A percentile compares a stretch with the other conserved stretches of the same genome.
phyloP scores from a whole-genome alignment of 202 grass and related monocot species.

The Dendrocalamus latiflorus region DNA sequence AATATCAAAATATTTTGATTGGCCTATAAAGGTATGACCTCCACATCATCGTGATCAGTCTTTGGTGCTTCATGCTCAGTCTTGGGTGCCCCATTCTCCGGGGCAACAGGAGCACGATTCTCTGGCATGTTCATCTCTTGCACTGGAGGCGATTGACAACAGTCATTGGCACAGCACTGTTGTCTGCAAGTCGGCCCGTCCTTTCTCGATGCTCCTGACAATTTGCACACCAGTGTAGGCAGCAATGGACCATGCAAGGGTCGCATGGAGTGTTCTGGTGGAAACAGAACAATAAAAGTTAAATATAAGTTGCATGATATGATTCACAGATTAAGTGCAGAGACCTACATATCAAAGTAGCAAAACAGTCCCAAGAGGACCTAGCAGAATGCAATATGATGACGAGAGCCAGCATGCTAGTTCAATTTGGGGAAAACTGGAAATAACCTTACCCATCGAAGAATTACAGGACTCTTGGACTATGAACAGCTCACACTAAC shows the following conservation, averaged over 20 bases:
- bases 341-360: not conserved
- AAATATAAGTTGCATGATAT: not conserved
- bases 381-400: not conserved
- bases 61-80: constrained; percentile 1
- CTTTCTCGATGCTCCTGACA: constrained; percentile 92
- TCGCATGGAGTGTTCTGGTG: constrained; percentile 71
- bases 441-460: not conserved
- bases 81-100: constrained; percentile 21
- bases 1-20: not conserved
- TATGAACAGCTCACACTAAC: not conserved
- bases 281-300: not conserved
- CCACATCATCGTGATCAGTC: constrained; percentile 47
- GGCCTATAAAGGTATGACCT: constrained; percentile 68
- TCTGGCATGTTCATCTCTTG: constrained; percentile 72
- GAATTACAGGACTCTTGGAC: not conserved
- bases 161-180: constrained; percentile 46
- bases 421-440: not conserved
- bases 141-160: constrained; percentile 68
- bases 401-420: not conserved
- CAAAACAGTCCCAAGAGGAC: not conserved
- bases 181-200: constrained; percentile 64
- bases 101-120: too few species aligned
- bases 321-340: not conserved
- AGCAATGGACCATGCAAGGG: constrained; percentile 91
- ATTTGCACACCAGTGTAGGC: constrained; percentile 84